Evolutionary conservation across 441 rosid genomes (phyloP).

Genomic region (Gossypium schwendimanii): DNA sequence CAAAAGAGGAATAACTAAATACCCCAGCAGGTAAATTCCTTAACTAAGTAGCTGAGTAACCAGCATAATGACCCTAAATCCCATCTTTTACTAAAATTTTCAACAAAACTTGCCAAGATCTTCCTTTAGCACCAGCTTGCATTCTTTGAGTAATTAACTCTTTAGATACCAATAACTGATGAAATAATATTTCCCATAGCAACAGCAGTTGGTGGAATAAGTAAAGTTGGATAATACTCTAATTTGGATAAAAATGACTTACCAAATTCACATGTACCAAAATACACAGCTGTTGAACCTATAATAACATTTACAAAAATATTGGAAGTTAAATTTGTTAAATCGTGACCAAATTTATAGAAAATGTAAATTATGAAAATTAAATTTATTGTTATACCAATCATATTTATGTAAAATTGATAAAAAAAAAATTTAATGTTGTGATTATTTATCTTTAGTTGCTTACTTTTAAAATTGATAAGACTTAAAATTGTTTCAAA

Average conservation of each 20-base stretch:
- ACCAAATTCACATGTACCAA: conserved; percentile 94
- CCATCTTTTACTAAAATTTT: conserved; percentile 78
- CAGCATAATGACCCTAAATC: conserved; percentile 73
- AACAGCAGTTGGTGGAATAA: conserved; percentile 89
- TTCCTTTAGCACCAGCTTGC: conserved; percentile 85
- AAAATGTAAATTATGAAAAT: too few relatives aligned
- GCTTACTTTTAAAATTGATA: too few relatives aligned
- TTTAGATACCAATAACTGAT: conserved; percentile 90
- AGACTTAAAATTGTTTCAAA: too few relatives aligned
- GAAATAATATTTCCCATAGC: conserved; percentile 94
- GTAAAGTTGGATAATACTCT: conserved; percentile 50
- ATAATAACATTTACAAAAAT: conserved; percentile 41
- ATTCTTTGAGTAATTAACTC: conserved; percentile 84
- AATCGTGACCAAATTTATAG: too few relatives aligned
- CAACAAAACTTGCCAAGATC: conserved; percentile 72
- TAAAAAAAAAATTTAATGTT: too few relatives aligned
- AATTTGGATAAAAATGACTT: conserved; percentile 68
- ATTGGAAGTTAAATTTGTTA: too few relatives aligned
- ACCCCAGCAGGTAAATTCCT: conserved; percentile 93
- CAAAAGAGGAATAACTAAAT: conserved; percentile 80
- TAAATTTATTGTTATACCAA: too few relatives aligned
- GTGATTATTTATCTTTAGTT: too few relatives aligned
- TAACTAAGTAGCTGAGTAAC: conserved; percentile 79
- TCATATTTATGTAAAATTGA: too few relatives aligned
- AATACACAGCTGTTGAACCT: conserved; percentile 89